Evolutionary conservation across 2,329 filamentous ascomycete genomes (phyloP).

Genomic region (Neoarthrinium moseri): DNA sequence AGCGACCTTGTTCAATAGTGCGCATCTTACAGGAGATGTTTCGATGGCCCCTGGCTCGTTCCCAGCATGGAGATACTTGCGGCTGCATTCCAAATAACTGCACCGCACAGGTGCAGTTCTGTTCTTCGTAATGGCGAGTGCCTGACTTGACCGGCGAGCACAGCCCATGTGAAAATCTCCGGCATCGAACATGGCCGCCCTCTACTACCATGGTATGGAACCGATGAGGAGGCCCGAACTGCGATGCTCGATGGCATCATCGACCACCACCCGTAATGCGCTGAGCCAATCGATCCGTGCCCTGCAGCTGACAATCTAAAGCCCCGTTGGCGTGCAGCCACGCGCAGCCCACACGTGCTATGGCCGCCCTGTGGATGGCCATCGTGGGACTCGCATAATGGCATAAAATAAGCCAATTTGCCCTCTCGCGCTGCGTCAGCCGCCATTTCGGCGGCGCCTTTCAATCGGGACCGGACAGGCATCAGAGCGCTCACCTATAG

Average conservation of each 20-base stretch:
- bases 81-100: conserved; percentile 1
- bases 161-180: conserved; percentile 11
- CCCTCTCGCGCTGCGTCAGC: conserved; percentile 3
- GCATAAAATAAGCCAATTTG: conserved; percentile 9
- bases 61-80: not conserved
- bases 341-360: not conserved
- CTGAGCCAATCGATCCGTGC: not conserved
- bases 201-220: too few species aligned
- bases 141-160: not conserved
- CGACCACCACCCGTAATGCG: too few species aligned
- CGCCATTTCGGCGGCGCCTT: conserved; percentile 8
- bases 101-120: too few species aligned
- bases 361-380: not conserved
- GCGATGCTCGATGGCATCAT: too few species aligned
- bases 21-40: conserved; percentile 11
- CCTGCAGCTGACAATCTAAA: not conserved
- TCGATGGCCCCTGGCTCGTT: conserved; percentile 5
- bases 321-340: not conserved
- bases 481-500: conserved; percentile 5
- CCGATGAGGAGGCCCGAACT: too few species aligned
- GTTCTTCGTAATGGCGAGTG: not conserved
- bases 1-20: conserved; percentile 7
- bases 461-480: too few species aligned
- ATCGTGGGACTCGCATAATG: not conserved
- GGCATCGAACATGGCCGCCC: too few species aligned